phyloP scores from a whole-genome alignment of 23 red algal genomes.

The Gracilaria vermiculophylla region DNA sequence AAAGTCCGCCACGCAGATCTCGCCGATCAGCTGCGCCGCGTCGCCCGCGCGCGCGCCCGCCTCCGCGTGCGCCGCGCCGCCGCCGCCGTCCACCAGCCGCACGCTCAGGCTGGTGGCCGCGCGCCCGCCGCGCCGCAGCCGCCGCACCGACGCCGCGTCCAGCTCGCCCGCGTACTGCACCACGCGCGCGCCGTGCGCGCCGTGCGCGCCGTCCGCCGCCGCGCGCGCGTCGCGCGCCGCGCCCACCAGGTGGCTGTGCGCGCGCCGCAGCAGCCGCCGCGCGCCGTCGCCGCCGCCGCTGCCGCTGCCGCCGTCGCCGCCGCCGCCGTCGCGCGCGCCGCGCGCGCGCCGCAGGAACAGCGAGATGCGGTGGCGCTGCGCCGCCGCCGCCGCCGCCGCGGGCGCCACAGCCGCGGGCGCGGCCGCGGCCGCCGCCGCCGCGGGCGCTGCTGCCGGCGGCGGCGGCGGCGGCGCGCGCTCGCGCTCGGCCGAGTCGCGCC shows the following conservation, averaged over 20 bases:
- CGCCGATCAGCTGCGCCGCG: constrained; percentile 24
- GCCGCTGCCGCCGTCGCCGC: neutral
- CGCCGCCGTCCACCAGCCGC: neutral
- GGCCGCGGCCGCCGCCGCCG: no score
- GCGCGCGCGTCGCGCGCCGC: no score
- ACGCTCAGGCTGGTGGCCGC: neutral
- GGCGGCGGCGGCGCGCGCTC: neutral
- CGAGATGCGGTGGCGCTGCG: constrained; percentile 33
- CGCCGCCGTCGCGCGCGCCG: neutral
- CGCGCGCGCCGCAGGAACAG: constrained; percentile 23
- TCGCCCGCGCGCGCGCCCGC: constrained; percentile 24
- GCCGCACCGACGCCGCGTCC: neutral
- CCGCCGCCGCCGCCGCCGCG: no score
- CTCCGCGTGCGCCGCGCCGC: neutral
- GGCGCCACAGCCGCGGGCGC: no score
- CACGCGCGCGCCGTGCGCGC: constrained; percentile 10
- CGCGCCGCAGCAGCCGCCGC: neutral
- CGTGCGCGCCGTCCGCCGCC: neutral
- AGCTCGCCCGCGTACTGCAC: constrained; percentile 41
- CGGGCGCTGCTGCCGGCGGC: no score
- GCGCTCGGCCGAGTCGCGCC: constrained; percentile 15
- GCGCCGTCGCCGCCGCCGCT: neutral
- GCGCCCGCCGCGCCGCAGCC: neutral
- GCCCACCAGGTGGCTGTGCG: neutral
- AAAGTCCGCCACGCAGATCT: constrained; percentile 61